Evolutionary conservation across 78 protist genomes (phyloP).

Genomic region (Dictyostelium purpureum): DNA sequence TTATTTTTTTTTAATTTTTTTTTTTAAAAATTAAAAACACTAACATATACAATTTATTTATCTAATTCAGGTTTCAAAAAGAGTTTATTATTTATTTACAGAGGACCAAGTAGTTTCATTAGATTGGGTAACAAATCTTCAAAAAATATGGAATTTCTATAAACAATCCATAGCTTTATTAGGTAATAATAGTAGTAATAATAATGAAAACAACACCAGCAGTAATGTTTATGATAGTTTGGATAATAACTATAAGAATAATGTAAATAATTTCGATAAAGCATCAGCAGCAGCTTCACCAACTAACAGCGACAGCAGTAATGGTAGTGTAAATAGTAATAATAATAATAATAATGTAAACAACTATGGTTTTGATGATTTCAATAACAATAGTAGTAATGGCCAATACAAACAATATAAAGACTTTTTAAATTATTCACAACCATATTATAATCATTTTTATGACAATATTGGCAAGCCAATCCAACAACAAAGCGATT

Average conservation of each 20-base stretch:
- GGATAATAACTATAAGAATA: not conserved
- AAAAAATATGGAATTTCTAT: not conserved
- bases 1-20: not conserved
- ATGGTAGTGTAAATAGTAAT: not conserved
- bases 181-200: not conserved
- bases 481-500: conserved; percentile 9
- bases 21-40: not conserved
- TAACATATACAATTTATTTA: not conserved
- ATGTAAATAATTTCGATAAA: conserved; percentile 12
- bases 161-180: not conserved
- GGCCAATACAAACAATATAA: conserved; percentile 12
- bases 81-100: conserved; percentile 58
- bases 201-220: not conserved
- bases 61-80: not conserved
- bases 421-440: conserved; percentile 38
- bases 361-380: not conserved
- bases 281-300: not conserved
- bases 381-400: not conserved
- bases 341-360: not conserved
- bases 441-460: conserved; percentile 36
- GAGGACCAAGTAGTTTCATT: conserved; percentile 35
- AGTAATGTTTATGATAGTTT: not conserved
- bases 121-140: conserved; percentile 45
- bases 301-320: conserved; percentile 13
- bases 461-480: conserved; percentile 48